Base-by-base conservation (phyloP, 768 basidiomycete genomes). In the Crepidotus variabilis region DNA sequence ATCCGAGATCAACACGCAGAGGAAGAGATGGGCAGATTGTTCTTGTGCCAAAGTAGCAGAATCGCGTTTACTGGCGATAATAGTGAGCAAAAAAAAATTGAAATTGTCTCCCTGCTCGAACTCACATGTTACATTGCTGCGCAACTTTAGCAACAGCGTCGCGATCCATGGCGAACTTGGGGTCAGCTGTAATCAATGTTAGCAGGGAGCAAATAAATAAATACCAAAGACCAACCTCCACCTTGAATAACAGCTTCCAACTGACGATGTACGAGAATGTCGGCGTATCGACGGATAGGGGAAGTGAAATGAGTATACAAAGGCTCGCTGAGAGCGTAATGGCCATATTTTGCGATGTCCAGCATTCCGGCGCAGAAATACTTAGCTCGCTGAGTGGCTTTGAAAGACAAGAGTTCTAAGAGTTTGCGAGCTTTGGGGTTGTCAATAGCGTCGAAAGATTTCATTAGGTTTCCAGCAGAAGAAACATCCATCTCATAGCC, bases 291-390 rank as follows among this genome's bases (percentile, higher is more conserved):
- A 51, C 92, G 86, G 63, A 97, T 94, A 8, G 94, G 97, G 5
- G 88, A 93, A 0, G 91, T 94, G 73, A 92, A 94, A 70, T 94
- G 90, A 8, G 90, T 96, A 75, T 98, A 99, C 46, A 99, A 79
- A 16, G 97, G 94, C 5, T 84, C 76, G 61, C 86, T 96, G 61
- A 98, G 76, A 0, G 95, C 87, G 69, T 92, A 98, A 72, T 99
- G 97, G 28, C 84, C 75, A 67, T 98, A 99, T 76, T 98, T 98
- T 43, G 94, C 93, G 65, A 99, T 99, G 71, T 99, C 97, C 63
- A 99, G 78, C 96, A 98, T 98, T 60, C 97, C 97, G 22, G 94
- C 84, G 68, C 97, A 99, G 86, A 98, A 98, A 73, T 99, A 99
- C 71, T 94, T 95, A 62, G 97, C 93, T 51, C 88, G 83, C 57